Evolutionary conservation across 2,329 filamentous ascomycete genomes (phyloP), one percentile per base, ranked within the genome.

Genomic region (Nakataea oryzae): DNA sequence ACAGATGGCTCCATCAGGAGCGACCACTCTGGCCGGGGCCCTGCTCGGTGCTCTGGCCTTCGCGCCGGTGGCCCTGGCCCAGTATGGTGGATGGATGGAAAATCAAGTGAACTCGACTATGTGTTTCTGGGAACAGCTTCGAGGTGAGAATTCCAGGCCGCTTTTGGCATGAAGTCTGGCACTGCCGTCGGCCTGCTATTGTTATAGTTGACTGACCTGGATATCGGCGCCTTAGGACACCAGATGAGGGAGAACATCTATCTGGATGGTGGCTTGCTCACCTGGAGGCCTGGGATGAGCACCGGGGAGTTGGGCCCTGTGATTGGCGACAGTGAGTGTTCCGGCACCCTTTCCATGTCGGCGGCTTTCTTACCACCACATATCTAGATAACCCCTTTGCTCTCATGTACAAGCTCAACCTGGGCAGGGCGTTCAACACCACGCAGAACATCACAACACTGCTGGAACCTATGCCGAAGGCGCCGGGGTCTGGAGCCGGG

Each of bases 171-270:
- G 14, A 0, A 1, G 12, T n/a, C 11, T 27, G 21, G 24, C 6
- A 41, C 59, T 17, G n/a, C 17, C 27, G 24, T 60, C 17, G 13
- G 26, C 14, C 47, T 13, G 29, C 17, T 6, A 13, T 34, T 30
- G n/a, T n/a, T 21, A 5, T 27, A 50, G 9, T 17, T 9, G 41
- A 29, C 47, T 60, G 54, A 55, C 50, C 13, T 4, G 50, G 14
- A 21, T 11, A 54, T 11, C 17, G 14, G 28, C 24, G 29, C 14
- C 30, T 6, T 55, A 57, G 47, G 55, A 17, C 32, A 50, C 26
- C 72, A 86, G 3, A 72, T 89, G 47, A 79, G 80, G 55, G 85
- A 89, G 67, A 85, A 80, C 2, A 73, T 88, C 21, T 89, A 87
- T 68, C 71, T 90, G 27, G 86, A 90, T 69, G 87, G 87, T 50